Evolutionary conservation across 2,329 filamentous ascomycete species (phyloP).

Genomic region (Pseudogymnoascus sp.): DNA sequence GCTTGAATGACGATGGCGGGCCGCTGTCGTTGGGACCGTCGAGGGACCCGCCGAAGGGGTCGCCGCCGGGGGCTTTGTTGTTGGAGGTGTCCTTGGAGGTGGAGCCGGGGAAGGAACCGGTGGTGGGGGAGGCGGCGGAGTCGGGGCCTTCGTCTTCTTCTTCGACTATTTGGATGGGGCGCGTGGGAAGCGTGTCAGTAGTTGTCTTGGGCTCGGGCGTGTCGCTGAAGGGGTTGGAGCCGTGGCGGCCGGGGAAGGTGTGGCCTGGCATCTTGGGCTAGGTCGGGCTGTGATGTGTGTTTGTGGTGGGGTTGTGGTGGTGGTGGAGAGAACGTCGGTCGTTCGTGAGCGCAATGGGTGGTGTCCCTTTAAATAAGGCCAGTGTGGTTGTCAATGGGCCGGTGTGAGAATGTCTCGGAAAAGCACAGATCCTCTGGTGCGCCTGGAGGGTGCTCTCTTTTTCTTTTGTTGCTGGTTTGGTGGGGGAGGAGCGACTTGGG

Average conservation of each 20-base stretch:
- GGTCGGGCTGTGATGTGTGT: neutral
- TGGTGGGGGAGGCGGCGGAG: constrained; percentile 66
- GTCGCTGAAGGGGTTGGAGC: constrained; percentile 63
- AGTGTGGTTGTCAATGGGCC: neutral
- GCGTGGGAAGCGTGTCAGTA: constrained; percentile 39
- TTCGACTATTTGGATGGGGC: constrained; percentile 46
- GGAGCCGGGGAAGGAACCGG: constrained; percentile 47
- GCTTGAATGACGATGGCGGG: constrained; percentile 36
- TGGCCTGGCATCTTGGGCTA: constrained; percentile 58
- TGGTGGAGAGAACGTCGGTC: no score
- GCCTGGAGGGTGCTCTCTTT: neutral
- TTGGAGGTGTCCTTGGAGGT: constrained; percentile 31
- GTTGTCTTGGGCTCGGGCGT: constrained; percentile 23
- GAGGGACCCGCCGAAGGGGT: constrained; percentile 32
- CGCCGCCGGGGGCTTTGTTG: constrained; percentile 16
- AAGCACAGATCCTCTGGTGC: constrained; percentile 22
- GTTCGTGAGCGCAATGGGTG: no score
- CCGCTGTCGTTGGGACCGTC: constrained; percentile 40
- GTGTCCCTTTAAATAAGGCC: neutral
- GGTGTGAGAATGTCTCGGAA: constrained; percentile 14
- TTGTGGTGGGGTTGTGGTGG: neutral
- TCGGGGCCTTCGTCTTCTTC: constrained; percentile 72
- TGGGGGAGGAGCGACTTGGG: neutral
- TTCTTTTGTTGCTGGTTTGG: neutral
- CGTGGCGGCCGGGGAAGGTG: constrained; percentile 67